phyloP scores from a whole-genome alignment of 164 flowering plant genomes.

The Sextonia rubra region DNA sequence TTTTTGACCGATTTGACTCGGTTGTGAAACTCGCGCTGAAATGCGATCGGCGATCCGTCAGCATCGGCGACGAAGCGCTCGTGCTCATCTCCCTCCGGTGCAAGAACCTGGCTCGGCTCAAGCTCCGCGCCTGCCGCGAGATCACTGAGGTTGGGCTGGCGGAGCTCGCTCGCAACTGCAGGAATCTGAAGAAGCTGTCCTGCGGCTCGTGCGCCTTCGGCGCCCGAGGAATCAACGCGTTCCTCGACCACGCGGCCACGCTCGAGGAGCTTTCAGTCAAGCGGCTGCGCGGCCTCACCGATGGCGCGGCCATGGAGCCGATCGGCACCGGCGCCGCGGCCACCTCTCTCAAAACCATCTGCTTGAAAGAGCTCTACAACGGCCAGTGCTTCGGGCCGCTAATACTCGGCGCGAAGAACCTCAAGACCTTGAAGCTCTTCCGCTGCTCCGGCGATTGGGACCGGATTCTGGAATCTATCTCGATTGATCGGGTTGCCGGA shows the following conservation, averaged over 20 bases:
- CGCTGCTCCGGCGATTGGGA: constrained; percentile 94
- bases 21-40: constrained; percentile 73
- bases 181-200: constrained; percentile 61
- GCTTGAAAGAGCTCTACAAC: constrained; percentile 71
- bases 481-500: constrained; percentile 25
- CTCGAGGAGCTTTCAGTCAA: constrained; percentile 86
- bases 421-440: constrained; percentile 55
- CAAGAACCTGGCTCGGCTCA: constrained; percentile 60
- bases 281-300: constrained; percentile 62
- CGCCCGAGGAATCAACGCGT: constrained; percentile 62
- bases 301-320: constrained; percentile 40
- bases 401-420: constrained; percentile 53
- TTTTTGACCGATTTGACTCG: constrained; percentile 70
- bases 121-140: constrained; percentile 85
- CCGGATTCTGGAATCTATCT: constrained; percentile 40
- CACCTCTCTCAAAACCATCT: constrained; percentile 42
- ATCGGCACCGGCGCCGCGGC: constrained; percentile 58
- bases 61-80: constrained; percentile 71
- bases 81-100: constrained; percentile 55
- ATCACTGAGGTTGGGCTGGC: constrained; percentile 65
- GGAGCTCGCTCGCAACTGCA: constrained; percentile 52
- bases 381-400: constrained; percentile 82
- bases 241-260: constrained; percentile 51
- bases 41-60: constrained; percentile 65
- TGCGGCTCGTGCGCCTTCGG: constrained; percentile 82